Evolutionary conservation across 2,329 filamentous ascomycete species (phyloP).

Genomic region (Aspergillus pseudotamarii): DNA sequence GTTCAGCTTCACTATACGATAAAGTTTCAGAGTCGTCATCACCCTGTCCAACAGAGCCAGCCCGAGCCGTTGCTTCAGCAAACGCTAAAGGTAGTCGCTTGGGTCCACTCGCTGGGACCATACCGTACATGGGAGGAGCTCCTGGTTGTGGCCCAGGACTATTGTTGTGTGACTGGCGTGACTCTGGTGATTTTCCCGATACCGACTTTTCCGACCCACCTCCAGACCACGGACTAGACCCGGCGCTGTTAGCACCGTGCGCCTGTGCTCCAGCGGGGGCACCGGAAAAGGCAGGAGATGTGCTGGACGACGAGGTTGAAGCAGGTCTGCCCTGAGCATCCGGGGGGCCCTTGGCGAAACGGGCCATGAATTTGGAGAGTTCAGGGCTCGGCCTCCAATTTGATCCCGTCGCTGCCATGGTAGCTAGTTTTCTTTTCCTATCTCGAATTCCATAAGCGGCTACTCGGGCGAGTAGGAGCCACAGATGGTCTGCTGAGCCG

Average conservation of each 20-base stretch:
- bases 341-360: conserved; percentile 25
- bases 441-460: conserved; percentile 79
- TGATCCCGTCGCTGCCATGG: conserved; percentile 61
- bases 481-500: conserved; percentile 84
- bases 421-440: conserved; percentile 73
- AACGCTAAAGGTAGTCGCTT: conserved; percentile 55
- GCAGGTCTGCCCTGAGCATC: conserved; percentile 16
- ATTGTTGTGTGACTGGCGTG: conserved; percentile 16
- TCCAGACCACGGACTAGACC: conserved; percentile 17
- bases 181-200: conserved; percentile 10
- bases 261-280: conserved; percentile 12
- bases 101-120: conserved; percentile 48
- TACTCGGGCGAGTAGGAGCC: conserved; percentile 78
- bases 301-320: neutral
- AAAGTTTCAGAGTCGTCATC: conserved; percentile 64
- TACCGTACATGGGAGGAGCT: conserved; percentile 51
- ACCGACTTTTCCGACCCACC: conserved; percentile 10
- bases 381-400: conserved; percentile 58
- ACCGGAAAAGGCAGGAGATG: conserved; percentile 13
- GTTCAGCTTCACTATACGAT: conserved; percentile 69
- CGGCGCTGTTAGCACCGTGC: conserved; percentile 1
- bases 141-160: conserved; percentile 12
- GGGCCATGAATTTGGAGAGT: conserved; percentile 45
- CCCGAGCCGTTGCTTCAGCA: conserved; percentile 49
- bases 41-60: conserved; percentile 22